phyloP scores from a whole-genome alignment of 2,329 filamentous ascomycete species.

The Trichoderma simmonsii region DNA sequence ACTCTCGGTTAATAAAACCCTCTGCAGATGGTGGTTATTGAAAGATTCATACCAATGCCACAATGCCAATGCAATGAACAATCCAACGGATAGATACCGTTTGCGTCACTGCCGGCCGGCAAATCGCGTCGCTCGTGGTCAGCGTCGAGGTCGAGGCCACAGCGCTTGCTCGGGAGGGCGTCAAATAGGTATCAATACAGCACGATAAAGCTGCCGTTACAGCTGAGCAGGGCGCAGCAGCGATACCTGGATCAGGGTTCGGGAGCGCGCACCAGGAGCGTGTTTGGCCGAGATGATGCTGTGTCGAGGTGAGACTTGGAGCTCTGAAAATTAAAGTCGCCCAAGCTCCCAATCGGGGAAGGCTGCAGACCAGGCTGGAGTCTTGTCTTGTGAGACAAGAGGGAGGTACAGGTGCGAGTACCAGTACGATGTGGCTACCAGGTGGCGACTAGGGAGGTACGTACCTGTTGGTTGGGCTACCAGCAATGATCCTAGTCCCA shows the following conservation, averaged over 20 bases:
- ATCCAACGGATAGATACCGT: neutral
- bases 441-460: neutral
- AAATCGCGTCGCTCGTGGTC: conserved; percentile 16
- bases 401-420: neutral
- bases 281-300: conserved; percentile 11
- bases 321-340: conserved; percentile 14
- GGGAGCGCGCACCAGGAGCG: neutral
- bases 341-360: conserved; percentile 13
- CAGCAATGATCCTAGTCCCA: neutral
- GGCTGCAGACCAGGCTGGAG: conserved; percentile 11
- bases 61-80: neutral
- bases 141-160: conserved; percentile 1
- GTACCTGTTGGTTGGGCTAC: neutral
- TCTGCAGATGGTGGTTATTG: neutral
- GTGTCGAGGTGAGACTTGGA: conserved; percentile 7
- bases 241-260: neutral
- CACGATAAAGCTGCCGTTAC: neutral
- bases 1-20: neutral
- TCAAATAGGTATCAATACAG: neutral
- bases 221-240: neutral
- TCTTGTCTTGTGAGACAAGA: neutral
- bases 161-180: neutral
- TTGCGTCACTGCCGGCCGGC: neutral
- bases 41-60: neutral
- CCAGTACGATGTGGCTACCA: neutral